Evolutionary conservation across 345 rosid species (phyloP).

Genomic region (Rhodamnia argentea): DNA sequence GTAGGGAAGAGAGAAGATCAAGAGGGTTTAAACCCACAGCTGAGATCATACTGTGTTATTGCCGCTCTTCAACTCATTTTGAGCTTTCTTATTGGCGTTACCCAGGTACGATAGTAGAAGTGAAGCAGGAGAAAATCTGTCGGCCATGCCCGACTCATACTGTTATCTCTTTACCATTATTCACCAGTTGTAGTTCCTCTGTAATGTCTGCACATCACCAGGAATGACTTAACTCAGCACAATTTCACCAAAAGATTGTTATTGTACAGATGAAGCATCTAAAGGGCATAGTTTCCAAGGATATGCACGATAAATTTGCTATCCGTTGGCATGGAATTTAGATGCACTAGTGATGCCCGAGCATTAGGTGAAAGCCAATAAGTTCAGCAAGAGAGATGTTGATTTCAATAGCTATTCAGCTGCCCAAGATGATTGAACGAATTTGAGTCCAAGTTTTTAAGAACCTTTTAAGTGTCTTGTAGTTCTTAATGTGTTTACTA

Average conservation of each 20-base stretch:
- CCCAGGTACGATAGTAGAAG: conserved; percentile 35
- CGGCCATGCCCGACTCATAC: conserved; percentile 29
- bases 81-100: conserved; percentile 29
- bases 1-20: background rate
- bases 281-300: background rate
- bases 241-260: background rate
- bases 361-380: no score
- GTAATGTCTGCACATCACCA: conserved; percentile 25
- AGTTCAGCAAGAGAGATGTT: no score
- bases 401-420: no score
- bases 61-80: conserved; percentile 22
- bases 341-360: background rate
- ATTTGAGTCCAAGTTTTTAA: no score
- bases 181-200: conserved; percentile 23
- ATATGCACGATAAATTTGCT: background rate
- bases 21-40: conserved; percentile 8
- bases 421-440: no score
- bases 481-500: no score
- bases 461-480: no score
- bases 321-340: background rate
- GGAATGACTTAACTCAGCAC: background rate
- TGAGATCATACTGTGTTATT: conserved; percentile 20
- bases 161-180: conserved; percentile 33
- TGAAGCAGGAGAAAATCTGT: conserved; percentile 34
- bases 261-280: background rate